Evolutionary conservation across 2,329 filamentous ascomycete genomes (phyloP).

Genomic region (Ceratocystiopsis brevicomis): DNA sequence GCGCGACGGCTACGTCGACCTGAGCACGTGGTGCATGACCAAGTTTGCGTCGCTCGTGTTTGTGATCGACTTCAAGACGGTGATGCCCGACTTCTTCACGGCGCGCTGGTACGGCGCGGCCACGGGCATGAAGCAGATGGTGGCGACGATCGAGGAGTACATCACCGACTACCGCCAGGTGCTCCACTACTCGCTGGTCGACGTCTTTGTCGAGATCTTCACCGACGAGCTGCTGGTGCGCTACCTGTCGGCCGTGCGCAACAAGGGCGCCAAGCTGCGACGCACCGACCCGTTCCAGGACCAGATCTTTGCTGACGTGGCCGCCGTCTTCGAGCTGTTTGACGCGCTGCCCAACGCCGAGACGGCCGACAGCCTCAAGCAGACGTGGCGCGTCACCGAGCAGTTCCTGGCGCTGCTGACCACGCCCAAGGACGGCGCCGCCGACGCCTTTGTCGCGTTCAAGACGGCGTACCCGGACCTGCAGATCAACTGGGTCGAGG

Average conservation of each 20-base stretch:
- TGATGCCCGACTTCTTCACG: constrained; percentile 82
- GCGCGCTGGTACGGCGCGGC: constrained; percentile 61
- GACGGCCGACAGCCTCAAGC: constrained; percentile 56
- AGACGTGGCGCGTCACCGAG: constrained; percentile 84
- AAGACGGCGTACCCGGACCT: constrained; percentile 85
- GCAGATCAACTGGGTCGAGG: constrained; percentile 89
- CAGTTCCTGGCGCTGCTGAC: constrained; percentile 64
- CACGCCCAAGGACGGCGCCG: constrained; percentile 51
- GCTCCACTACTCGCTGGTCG: constrained; percentile 68
- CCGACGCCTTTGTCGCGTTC: constrained; percentile 64
- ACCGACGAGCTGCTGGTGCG: constrained; percentile 75
- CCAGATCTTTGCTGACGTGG: constrained; percentile 84
- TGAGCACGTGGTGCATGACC: constrained; percentile 80
- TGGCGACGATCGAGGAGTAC: constrained; percentile 90
- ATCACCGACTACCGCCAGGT: constrained; percentile 69
- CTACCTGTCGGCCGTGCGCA: constrained; percentile 71
- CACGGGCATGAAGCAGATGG: constrained; percentile 81
- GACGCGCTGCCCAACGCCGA: constrained; percentile 46
- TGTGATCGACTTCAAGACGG: constrained; percentile 66
- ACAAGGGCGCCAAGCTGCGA: constrained; percentile 77
- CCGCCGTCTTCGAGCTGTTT: constrained; percentile 83
- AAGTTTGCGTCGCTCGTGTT: constrained; percentile 80
- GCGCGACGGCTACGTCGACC: constrained; percentile 83
- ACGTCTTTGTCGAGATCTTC: constrained; percentile 86
- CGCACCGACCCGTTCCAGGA: constrained; percentile 74